Evolutionary conservation across 306 rosid species (phyloP).

Genomic region (Vigna angularis): DNA sequence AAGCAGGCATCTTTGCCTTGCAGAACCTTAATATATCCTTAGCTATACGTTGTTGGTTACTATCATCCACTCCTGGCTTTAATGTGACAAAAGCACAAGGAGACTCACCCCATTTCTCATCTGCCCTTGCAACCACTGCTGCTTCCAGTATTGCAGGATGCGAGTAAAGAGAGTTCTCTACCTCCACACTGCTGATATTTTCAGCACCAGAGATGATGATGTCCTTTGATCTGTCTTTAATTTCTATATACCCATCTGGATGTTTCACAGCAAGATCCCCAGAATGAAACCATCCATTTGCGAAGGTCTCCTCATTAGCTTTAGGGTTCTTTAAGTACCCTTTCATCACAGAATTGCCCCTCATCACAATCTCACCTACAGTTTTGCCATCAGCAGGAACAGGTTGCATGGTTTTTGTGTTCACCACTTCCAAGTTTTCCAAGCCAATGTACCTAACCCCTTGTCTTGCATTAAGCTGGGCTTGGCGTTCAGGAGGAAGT

Average conservation of each 20-base stretch:
- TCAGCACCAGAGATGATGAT: constrained; percentile 95
- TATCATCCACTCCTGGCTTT: constrained; percentile 60
- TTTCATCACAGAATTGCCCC: constrained; percentile 89
- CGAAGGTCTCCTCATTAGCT: constrained; percentile 75
- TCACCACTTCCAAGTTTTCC: constrained; percentile 74
- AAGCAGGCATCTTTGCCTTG: constrained; percentile 79
- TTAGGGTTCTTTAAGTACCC: constrained; percentile 91
- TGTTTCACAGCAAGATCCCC: constrained; percentile 93
- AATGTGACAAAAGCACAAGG: constrained; percentile 67
- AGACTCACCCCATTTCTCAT: constrained; percentile 91
- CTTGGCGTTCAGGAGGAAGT: constrained; percentile 65
- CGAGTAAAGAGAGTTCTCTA: constrained; percentile 72
- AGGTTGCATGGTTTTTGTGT: constrained; percentile 71
- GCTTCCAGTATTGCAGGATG: constrained; percentile 78
- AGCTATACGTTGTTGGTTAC: constrained; percentile 56
- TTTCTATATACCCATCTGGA: constrained; percentile 89
- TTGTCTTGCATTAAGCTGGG: constrained; percentile 84
- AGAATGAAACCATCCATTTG: constrained; percentile 90
- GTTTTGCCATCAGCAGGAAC: constrained; percentile 86
- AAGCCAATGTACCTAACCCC: constrained; percentile 78
- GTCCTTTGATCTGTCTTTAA: constrained; percentile 95
- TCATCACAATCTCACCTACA: constrained; percentile 85
- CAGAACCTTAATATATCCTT: constrained; percentile 84
- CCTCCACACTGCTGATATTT: constrained; percentile 90
- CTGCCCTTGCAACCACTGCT: constrained; percentile 89